Base-by-base conservation (phyloP, 805 yeast genomes). In the Kazachstania taianensis region DNA sequence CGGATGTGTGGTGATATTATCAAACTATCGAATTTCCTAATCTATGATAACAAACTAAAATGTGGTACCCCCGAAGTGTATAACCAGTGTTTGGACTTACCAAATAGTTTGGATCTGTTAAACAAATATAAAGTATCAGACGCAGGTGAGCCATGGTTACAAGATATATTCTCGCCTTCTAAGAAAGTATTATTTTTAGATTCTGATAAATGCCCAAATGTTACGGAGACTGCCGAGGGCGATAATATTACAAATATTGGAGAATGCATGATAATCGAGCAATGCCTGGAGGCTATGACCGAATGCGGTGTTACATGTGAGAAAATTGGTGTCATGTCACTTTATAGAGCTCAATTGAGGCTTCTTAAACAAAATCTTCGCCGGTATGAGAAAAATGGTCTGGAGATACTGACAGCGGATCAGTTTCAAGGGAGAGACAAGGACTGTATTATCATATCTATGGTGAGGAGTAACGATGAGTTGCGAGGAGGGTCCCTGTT, bases 341-440 rank as follows among this genome's bases (percentile, higher is more conserved):
- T 85, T 36, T 89, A 92, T 56, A 66, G 94, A 26, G 84, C 87
- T 0, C 99, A 92, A 53, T 57, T 86, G 22, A 53, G 68, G 22
- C 52, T 69, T n/a, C 58, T 81, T 28, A 52, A 56, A 30, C 49
- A 52, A 28, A 41, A 44, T 22, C 54, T 54, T 41, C 48, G 40
- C 28, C 29, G 30, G 4, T 16, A 36, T 19, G 35, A 32, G 12
- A 38, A 38, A 10, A 53, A 62, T 7, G 70, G 65, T 1, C 59
- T 92, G 20, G 97, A 92, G 46, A 69, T 83, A 22, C 63, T 89
- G 38, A 92, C 99, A 0, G 97, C 96, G 0, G 99, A 92, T 57
- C 84, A 81, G 51, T 89, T 81, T 50, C 98, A 92, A 60, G 99
- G 98, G 0, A 69, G 96, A 38, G 99, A 92, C 57, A 92, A 89